Evolutionary conservation across 2,329 filamentous ascomycete species (phyloP).

Genomic region (Plenodomus biglobosus): DNA sequence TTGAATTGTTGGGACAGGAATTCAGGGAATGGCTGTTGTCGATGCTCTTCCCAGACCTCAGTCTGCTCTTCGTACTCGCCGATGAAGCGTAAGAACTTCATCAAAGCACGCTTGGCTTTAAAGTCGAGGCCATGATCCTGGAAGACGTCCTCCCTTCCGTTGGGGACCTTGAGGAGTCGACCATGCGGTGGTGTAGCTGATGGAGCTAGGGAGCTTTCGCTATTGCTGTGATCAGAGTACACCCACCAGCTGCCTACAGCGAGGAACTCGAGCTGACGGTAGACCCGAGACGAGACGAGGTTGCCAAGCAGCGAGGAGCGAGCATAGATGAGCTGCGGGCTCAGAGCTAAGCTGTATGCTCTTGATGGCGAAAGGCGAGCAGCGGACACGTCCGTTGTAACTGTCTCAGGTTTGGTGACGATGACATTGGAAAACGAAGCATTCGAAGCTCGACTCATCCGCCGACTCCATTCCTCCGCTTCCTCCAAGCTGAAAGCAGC

Average conservation of each 20-base stretch:
- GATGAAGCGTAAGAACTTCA: conserved; percentile 93
- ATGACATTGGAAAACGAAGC: conserved; percentile 36
- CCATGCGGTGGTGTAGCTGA: conserved; percentile 7
- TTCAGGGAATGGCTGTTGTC: conserved; percentile 56
- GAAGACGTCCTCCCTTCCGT: conserved; percentile 90
- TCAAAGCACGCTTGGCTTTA: conserved; percentile 79
- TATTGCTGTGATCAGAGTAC: conserved; percentile 48
- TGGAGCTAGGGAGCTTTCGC: conserved; percentile 4
- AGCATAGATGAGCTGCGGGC: conserved; percentile 84
- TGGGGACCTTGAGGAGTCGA: conserved; percentile 71
- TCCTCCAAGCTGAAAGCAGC: conserved; percentile 85
- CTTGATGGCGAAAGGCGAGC: conserved; percentile 63
- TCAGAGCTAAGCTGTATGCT: conserved; percentile 79
- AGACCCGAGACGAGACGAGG: conserved; percentile 86
- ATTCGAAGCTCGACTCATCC: conserved; percentile 29
- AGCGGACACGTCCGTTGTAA: conserved; percentile 20
- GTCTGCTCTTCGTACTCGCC: conserved; percentile 66
- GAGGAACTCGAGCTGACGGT: conserved; percentile 88
- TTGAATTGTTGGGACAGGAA: conserved; percentile 61
- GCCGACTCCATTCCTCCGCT: conserved; percentile 70
- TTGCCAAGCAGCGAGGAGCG: conserved; percentile 74
- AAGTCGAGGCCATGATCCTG: conserved; percentile 72
- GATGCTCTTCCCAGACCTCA: conserved; percentile 61
- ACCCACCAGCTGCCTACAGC: conserved; percentile 94
- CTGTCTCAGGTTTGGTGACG: conserved; percentile 33